Base-by-base conservation (phyloP, 139 green algal genomes). In the Limnomonas spitsbergensis region DNA sequence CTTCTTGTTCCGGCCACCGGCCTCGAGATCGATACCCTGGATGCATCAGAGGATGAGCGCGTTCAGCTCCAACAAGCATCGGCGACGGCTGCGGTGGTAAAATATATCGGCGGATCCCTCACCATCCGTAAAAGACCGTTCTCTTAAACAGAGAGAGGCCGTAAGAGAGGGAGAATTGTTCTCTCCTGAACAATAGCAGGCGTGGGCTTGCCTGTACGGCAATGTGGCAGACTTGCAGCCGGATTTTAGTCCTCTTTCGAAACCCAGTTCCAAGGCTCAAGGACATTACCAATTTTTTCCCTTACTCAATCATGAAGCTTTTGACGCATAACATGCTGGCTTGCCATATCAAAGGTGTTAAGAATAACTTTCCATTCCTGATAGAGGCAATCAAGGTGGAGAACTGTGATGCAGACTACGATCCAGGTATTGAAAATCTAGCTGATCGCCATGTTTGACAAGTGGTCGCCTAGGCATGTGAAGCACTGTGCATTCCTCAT, bases 321-420 rank as follows among this genome's bases (percentile, higher is more conserved):
- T 81, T 99, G 1, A 97, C 93, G 34, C 96, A 99, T 82, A 99
- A 99, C 85, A 96, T 99, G 88, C 91, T 99, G 38, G 82, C 89
- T 4, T 98, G 94, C 82, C 93, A 98, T 82, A 96, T 98, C 54
- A 97, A 96, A 79, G 92, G 93, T 20, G 92, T 98, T 2, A 92
- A 89, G 47, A 97, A 98, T 37, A 91, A 92, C 1, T 99, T 94
- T 74, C 95, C 95, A 0, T 89, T 99, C 9, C 89, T 93, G 2
- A 97, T 99, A 35, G 91, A 98, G 72, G 93, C 90, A 1, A 81
- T 38, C 2, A 82, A 94, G 67, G 78, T 95, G 2, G 89, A 93
- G 77, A 83, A 84, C 29, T 67, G 83, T 40, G 92, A 97, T 66
- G 88, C 88, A 32, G 95, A 98, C 76, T 99, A 92, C 76, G 90